Evolutionary conservation across 2,329 filamentous ascomycete genomes (phyloP).

Genomic region (Calonectria henricotiae): DNA sequence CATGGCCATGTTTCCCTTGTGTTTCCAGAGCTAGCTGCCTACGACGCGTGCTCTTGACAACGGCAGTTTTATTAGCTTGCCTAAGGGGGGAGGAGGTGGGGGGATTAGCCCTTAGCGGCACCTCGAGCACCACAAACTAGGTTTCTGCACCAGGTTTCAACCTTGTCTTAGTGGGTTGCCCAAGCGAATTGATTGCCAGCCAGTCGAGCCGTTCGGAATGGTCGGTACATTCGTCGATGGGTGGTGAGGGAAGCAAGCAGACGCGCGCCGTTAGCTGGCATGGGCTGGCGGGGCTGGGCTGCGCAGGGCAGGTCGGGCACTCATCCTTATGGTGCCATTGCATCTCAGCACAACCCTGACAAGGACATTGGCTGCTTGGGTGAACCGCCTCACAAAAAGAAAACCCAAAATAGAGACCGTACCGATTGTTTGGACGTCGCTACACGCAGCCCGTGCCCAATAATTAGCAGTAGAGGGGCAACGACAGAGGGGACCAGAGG

Average conservation of each 20-base stretch:
- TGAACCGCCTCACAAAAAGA: conserved; percentile 21
- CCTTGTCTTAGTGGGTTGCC: conserved; percentile 15
- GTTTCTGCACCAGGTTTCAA: conserved; percentile 23
- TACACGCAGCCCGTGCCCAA: conserved; percentile 13
- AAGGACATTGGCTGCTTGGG: conserved; percentile 13
- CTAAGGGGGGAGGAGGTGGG: not conserved
- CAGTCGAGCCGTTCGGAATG: conserved; percentile 16
- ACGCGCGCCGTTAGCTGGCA: conserved; percentile 14
- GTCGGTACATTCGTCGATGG: conserved; percentile 20
- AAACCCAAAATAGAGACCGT: conserved; percentile 16
- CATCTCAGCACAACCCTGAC: conserved; percentile 7
- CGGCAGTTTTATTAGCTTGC: conserved; percentile 17
- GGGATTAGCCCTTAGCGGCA: conserved; percentile 10
- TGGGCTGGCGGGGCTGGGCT: conserved; percentile 20
- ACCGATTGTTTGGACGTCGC: conserved; percentile 11
- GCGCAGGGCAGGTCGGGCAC: conserved; percentile 19
- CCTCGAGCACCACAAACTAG: conserved; percentile 11
- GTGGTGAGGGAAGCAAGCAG: conserved; percentile 12
- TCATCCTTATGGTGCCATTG: conserved; percentile 10
- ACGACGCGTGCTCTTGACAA: conserved; percentile 23
- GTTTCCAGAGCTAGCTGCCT: conserved; percentile 16
- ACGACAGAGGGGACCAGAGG: conserved; percentile 4
- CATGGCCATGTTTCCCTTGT: conserved; percentile 14
- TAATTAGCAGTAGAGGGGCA: conserved; percentile 20
- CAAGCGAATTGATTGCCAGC: conserved; percentile 11